Percentiles rank a stretch among this genome's conserved stretches.
Evolutionary conservation across 139 green algal species (phyloP).

Genomic region (Micractinium conductrix): DNA sequence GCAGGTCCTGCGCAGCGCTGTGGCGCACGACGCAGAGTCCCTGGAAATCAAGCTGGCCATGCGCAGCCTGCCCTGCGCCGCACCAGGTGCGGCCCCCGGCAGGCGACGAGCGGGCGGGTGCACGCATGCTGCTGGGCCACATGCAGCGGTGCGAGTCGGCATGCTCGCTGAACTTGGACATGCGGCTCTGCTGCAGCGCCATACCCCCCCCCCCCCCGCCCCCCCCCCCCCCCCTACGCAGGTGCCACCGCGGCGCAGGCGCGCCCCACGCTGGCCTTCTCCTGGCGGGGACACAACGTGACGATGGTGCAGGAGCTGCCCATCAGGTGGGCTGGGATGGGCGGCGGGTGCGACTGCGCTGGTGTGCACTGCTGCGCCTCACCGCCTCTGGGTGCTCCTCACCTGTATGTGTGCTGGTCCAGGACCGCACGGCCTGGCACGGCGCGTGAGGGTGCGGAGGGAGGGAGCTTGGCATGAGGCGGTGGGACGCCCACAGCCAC

Average conservation of each 20-base stretch:
- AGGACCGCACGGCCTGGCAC: no score
- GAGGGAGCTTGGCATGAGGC: background rate
- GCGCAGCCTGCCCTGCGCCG: conserved; percentile 38
- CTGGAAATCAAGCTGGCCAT: conserved; percentile 47
- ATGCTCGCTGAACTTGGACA: no score
- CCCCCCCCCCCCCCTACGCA: no score
- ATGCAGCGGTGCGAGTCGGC: no score
- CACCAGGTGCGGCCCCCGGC: no score
- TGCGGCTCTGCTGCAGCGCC: background rate
- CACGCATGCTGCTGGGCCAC: background rate
- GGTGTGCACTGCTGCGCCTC: no score
- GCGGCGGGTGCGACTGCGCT: no score
- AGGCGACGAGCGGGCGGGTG: background rate
- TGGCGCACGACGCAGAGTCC: conserved; percentile 33
- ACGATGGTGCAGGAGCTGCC: conserved; percentile 71
- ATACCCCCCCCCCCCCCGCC: no score
- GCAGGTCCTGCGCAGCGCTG: background rate
- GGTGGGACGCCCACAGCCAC: no score
- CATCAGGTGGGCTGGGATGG: conserved; percentile 45
- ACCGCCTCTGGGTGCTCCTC: no score
- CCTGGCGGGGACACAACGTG: conserved; percentile 56
- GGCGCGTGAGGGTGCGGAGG: no score
- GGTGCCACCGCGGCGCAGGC: background rate
- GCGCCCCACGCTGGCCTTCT: conserved; percentile 73
- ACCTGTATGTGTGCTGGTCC: no score